Evolutionary conservation across 2,329 filamentous ascomycete genomes (phyloP), one percentile per base, ranked within the genome.

Genomic region (Pyricularia pennisetigena): DNA sequence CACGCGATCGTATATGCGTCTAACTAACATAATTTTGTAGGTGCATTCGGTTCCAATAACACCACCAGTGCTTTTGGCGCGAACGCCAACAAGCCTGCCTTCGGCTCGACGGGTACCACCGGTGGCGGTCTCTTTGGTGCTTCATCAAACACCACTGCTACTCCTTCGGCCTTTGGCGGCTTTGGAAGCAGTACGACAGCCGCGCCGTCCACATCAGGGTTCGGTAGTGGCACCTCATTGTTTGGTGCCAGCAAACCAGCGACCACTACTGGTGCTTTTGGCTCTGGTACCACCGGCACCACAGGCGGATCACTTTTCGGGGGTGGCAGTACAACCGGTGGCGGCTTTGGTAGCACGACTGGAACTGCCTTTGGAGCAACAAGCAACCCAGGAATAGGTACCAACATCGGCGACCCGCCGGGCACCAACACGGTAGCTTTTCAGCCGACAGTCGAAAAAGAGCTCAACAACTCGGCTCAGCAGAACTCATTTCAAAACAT

Each of bases 401-500:
- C 78, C 66, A 82, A 79, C 62, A 78, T 82, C 24, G 85, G 83
- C 65, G 86, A 89, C 70, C 85, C 86, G 69, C 86, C 88, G 29
- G 92, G 92, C 69, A 94, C 92, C 10, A 89, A 83, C 16, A 81
- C 84, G 3, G 83, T 86, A n/a, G 84, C 88, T 5, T 96, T 94
- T 79, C 80, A 86, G 70, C 82, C 92, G 0, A 84, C 86, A 64
- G 80, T 83, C 24, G 92, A 96, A 79, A 95, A 94, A 77, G 92
- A 96, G 74, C 78, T 82, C 3, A 86, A 84, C 61, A 84, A 80
- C 72, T 78, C 77, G 23, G 77, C 79, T 68, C 75, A 85, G 73
- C 72, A 80, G 71, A 86, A 90, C 74, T 84, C 89, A 4, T 96
- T 90, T 77, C 92, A 95, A 78, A 94, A 88, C 72, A 87, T 96